phyloP scores from a whole-genome alignment of 768 basidiomycete species.

The Phlegmacium glaucopus region DNA sequence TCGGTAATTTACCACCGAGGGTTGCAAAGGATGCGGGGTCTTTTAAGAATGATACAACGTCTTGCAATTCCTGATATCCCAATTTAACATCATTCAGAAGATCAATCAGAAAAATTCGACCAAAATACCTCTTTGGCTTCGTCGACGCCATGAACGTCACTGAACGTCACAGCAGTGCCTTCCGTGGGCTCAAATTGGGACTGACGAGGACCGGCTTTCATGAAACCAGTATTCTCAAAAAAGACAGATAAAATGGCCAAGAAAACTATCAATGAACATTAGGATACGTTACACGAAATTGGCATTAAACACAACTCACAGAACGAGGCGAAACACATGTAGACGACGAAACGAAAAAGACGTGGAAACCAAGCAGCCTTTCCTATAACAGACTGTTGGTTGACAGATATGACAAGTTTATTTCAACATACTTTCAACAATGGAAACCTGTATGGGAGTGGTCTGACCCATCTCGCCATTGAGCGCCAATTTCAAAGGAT shows the following conservation, averaged over 20 bases:
- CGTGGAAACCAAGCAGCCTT: conserved; percentile 67
- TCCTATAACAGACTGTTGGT: conserved; percentile 34
- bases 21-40: conserved; percentile 88
- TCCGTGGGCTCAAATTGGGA: conserved; percentile 80
- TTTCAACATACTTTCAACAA: conserved; percentile 68
- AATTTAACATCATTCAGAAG: not conserved
- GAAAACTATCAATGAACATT: conserved; percentile 46
- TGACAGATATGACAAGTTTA: not conserved
- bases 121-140: conserved; percentile 86
- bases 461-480: conserved; percentile 39
- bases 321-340: conserved; percentile 56
- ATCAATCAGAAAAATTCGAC: not conserved
- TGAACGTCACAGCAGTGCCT: conserved; percentile 84
- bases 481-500: conserved; percentile 40
- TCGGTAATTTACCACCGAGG: conserved; percentile 91
- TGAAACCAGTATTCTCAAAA: conserved; percentile 89
- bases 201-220: conserved; percentile 83
- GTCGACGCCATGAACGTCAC: conserved; percentile 96
- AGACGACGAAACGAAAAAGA: conserved; percentile 58
- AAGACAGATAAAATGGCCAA: conserved; percentile 85
- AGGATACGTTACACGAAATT: not conserved
- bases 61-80: conserved; percentile 73
- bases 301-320: conserved; percentile 41
- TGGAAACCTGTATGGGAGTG: conserved; percentile 76
- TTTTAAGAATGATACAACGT: conserved; percentile 93